Conservation (phyloP, 257 asterid genomes). For the Haberlea rhodopensis region DNA sequence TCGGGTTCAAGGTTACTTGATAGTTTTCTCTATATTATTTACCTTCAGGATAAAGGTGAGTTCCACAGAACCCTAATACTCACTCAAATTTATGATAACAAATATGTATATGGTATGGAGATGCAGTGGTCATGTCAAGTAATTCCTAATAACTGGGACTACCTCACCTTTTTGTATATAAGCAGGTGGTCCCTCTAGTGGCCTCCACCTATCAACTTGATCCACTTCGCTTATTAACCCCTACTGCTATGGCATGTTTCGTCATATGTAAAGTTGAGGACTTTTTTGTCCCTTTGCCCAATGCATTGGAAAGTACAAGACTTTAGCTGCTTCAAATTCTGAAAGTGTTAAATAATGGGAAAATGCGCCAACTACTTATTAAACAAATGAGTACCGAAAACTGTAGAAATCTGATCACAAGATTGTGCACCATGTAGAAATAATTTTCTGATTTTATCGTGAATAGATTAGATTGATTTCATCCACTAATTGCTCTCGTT, state of each 20-base stretch:
- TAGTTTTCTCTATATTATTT: neutral
- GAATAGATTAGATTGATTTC: neutral
- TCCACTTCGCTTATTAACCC: neutral
- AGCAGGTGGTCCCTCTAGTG: neutral
- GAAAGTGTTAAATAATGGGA: too few relatives aligned
- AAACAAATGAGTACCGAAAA: neutral
- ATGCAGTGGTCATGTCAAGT: neutral
- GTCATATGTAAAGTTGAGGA: neutral
- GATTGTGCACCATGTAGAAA: neutral
- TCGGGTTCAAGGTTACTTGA: neutral
- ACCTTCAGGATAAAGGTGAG: neutral
- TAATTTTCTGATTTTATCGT: neutral
- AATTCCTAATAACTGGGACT: neutral
- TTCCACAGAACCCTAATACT: neutral
- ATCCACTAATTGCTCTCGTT: neutral
- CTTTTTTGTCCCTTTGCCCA: neutral
- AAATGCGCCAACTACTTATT: neutral
- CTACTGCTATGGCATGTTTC: neutral
- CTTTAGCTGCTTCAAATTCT: neutral
- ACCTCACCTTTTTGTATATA: neutral
- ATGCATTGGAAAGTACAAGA: neutral
- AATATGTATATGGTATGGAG: neutral
- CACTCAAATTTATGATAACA: neutral
- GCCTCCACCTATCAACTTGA: neutral
- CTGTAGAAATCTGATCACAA: neutral